A percentile compares a stretch with the other conserved stretches of the same genome.
phyloP scores from a whole-genome alignment of 257 asterid species.

The Jacaranda copaia region DNA sequence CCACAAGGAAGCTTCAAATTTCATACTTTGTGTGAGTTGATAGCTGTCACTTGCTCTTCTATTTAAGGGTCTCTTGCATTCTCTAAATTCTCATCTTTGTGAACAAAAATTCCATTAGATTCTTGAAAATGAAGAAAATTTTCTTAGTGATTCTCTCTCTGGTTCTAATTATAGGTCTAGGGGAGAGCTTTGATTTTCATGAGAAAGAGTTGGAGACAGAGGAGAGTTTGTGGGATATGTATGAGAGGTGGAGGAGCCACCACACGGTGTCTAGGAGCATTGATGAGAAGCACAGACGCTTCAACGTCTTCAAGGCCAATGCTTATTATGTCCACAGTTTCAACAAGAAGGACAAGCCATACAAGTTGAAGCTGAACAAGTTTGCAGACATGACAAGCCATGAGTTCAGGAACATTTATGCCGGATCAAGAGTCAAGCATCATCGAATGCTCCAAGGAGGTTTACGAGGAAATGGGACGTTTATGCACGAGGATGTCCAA shows the following conservation, averaged over 20 bases:
- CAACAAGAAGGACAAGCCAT: slow-evolving; percentile 80
- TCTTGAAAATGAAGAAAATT: slow-evolving; percentile 42
- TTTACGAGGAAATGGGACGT: slow-evolving; percentile 44
- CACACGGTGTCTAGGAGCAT: slow-evolving; percentile 75
- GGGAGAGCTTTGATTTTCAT: slow-evolving; percentile 69
- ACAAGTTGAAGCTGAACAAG: slow-evolving; percentile 82
- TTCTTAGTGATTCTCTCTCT: slow-evolving; percentile 50
- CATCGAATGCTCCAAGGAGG: slow-evolving; percentile 63
- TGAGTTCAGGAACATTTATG: slow-evolving; percentile 66
- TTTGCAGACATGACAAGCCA: slow-evolving; percentile 91
- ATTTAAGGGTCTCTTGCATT: slow-evolving; percentile 50
- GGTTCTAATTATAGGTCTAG: slow-evolving; percentile 47
- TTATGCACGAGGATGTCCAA: slow-evolving; percentile 61
- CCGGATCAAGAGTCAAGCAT: slow-evolving; percentile 78
- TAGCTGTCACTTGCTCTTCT: slow-evolving; percentile 35
- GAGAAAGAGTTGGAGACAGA: slow-evolving; percentile 78
- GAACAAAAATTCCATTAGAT: slow-evolving; percentile 26
- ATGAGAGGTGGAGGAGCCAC: slow-evolving; percentile 91
- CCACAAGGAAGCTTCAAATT: slow-evolving; percentile 43
- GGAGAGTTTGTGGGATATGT: slow-evolving; percentile 75
- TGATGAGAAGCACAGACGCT: slow-evolving; percentile 71
- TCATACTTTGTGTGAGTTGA: slow-evolving; percentile 30
- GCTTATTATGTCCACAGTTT: slow-evolving; percentile 59
- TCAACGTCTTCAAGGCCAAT: slow-evolving; percentile 80
- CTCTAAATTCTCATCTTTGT: slow-evolving; percentile 30